phyloP scores from a whole-genome alignment of 768 basidiomycete genomes.

The Trametes cingulata region DNA sequence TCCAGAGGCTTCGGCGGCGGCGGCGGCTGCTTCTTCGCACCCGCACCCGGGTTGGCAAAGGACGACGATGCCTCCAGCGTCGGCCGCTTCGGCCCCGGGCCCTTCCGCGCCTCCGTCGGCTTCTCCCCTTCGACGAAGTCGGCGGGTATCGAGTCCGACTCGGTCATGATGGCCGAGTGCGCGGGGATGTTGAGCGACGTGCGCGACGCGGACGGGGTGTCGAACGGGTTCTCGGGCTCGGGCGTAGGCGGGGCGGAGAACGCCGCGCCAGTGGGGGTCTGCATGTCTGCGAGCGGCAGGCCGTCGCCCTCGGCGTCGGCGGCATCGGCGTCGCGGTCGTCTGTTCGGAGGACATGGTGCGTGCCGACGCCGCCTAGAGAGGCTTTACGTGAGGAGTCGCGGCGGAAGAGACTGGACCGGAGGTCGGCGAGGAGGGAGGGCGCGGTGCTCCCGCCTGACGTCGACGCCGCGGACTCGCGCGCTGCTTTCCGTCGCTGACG shows the following conservation, averaged over 20 bases:
- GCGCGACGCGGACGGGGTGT: conserved; percentile 48
- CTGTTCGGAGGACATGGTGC: conserved; percentile 47
- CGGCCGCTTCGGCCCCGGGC: conserved; percentile 23
- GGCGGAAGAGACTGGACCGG: conserved; percentile 57
- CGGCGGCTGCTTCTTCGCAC: conserved; percentile 1
- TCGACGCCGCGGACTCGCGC: conserved; percentile 49
- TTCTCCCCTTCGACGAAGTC: conserved; percentile 27
- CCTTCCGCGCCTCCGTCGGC: not conserved
- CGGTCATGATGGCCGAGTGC: conserved; percentile 30
- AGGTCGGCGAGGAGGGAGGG: conserved; percentile 59
- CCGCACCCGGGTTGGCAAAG: conserved; percentile 29
- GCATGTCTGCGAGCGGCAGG: conserved; percentile 57
- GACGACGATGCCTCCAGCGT: conserved; percentile 29
- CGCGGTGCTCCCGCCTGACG: conserved; percentile 24
- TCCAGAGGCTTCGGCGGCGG: conserved; percentile 57
- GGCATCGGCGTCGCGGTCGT: conserved; percentile 24
- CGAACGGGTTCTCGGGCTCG: conserved; percentile 42
- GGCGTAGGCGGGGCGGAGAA: conserved; percentile 41
- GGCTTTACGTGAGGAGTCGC: conserved; percentile 36
- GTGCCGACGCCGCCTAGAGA: conserved; percentile 41
- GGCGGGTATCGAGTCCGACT: conserved; percentile 21
- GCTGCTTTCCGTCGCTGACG: conserved; percentile 72
- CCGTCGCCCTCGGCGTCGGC: conserved; percentile 32
- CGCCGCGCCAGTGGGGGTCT: conserved; percentile 31
- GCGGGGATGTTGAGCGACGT: conserved; percentile 44